Evolutionary conservation across 768 basidiomycete genomes (phyloP).

Genomic region (Pisolithus tinctorius): DNA sequence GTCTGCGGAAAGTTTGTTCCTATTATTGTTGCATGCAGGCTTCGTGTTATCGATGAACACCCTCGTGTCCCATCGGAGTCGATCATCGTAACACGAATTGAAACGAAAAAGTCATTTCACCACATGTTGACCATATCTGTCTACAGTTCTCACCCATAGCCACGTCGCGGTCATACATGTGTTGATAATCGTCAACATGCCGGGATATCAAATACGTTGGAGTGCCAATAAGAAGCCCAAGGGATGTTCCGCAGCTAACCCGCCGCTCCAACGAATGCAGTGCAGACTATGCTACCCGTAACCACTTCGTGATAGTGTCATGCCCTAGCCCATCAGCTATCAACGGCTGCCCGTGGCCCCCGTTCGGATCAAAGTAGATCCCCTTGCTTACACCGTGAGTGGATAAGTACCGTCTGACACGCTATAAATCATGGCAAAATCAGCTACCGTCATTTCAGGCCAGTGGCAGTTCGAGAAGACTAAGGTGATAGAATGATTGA

Average conservation of each 20-base stretch:
- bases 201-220: background rate
- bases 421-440: conserved; percentile 31
- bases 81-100: background rate
- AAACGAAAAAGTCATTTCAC: background rate
- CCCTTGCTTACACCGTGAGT: conserved; percentile 69
- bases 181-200: background rate
- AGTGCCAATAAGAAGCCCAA: background rate
- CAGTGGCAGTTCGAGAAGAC: background rate
- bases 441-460: background rate
- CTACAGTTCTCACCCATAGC: background rate
- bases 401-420: conserved; percentile 65
- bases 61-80: background rate
- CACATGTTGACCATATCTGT: background rate
- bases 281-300: conserved; percentile 25
- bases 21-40: conserved; percentile 20
- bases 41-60: conserved; percentile 17
- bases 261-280: background rate
- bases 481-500: background rate
- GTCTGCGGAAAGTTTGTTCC: conserved; percentile 15
- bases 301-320: conserved; percentile 57
- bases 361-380: conserved; percentile 56
- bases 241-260: background rate
- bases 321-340: conserved; percentile 46
- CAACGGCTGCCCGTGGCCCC: conserved; percentile 59
- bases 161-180: background rate